A percentile compares a stretch with the other conserved stretches of the same genome.
phyloP scores from a whole-genome alignment of 2,329 filamentous ascomycete species.

The Coniochaeta ligniaria region DNA sequence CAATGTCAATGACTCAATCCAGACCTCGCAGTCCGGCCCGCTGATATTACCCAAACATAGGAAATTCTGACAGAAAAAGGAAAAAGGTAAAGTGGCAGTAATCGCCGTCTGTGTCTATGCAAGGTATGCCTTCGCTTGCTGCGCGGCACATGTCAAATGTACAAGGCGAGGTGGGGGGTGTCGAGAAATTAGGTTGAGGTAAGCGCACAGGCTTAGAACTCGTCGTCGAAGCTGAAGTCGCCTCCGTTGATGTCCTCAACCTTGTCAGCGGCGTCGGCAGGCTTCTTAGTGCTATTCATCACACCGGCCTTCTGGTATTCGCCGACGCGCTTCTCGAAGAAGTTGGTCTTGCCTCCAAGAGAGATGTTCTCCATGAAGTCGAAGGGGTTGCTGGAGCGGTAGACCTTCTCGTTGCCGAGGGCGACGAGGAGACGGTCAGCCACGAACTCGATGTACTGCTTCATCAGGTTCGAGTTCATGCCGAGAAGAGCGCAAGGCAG shows the following conservation, averaged over 20 bases:
- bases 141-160: constrained; percentile 4
- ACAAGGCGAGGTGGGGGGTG: constrained; percentile 3
- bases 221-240: constrained; percentile 91
- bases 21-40: neutral
- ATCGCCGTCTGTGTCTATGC: constrained; percentile 1
- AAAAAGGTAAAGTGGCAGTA: neutral
- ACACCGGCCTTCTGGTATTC: constrained; percentile 99
- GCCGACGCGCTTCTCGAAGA: constrained; percentile 99
- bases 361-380: constrained; percentile 99
- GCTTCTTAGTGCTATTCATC: constrained; percentile 82
- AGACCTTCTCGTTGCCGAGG: constrained; percentile 90
- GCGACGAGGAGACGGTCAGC: constrained; percentile 90
- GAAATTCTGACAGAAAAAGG: constrained; percentile 4
- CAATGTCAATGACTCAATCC: neutral
- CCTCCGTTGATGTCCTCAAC: constrained; percentile 55
- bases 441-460: constrained; percentile 99
- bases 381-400: constrained; percentile 91
- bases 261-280: constrained; percentile 36
- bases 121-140: constrained; percentile 1
- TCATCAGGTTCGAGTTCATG: constrained; percentile 97
- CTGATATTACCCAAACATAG: constrained; percentile 4
- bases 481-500: constrained; percentile 88
- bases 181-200: constrained; percentile 13
- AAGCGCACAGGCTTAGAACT: constrained; percentile 62
- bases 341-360: constrained; percentile 98